These are phyloP conservation scores for Penicillium lividum DNA, from an alignment of 495 filamentous ascomycete genomes.

Conservation along the genomic window DNA sequence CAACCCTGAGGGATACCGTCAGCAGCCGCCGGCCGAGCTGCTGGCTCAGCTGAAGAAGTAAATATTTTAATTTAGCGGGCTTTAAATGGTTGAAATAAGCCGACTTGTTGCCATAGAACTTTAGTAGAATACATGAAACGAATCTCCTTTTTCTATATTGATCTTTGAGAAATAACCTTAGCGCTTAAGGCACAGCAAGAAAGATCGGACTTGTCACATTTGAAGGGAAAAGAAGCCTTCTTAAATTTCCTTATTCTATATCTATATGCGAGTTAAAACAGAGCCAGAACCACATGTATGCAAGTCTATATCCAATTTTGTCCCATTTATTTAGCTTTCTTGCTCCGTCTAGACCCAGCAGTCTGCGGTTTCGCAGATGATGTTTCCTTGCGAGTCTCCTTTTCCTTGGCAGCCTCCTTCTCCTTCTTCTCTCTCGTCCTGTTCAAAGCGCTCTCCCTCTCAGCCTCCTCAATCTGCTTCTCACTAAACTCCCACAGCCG, in stretches of 20 bases:
- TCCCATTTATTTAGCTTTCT: conserved; percentile 34
- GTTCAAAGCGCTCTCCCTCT: conserved; percentile 74
- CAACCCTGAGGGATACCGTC: conserved; percentile 92
- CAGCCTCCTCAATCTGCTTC: conserved; percentile 75
- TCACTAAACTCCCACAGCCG: conserved; percentile 87
- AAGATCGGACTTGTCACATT: background rate
- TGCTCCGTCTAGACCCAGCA: conserved; percentile 47
- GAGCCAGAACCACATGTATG: background rate
- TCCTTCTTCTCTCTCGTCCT: conserved; percentile 71
- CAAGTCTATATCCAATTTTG: background rate
- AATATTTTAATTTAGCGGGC: conserved; percentile 11
- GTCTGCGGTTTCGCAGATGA: conserved; percentile 34
- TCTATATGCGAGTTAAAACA: background rate
- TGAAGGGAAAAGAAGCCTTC: background rate
- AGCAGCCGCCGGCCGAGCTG: conserved; percentile 82
- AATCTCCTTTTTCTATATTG: conserved; percentile 40
- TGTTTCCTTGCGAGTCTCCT: conserved; percentile 43
- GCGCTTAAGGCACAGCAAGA: background rate
- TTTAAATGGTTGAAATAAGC: conserved; percentile 8
- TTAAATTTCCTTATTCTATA: background rate
- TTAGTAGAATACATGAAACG: conserved; percentile 41
- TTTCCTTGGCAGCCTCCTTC: conserved; percentile 51
- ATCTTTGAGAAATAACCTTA: background rate
- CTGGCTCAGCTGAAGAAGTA: conserved; percentile 69
- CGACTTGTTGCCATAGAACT: conserved; percentile 25